Evolutionary conservation across 176 grass and related monocot genomes (phyloP), one percentile per base, ranked within the genome.

Genomic region (Cocos nucifera): DNA sequence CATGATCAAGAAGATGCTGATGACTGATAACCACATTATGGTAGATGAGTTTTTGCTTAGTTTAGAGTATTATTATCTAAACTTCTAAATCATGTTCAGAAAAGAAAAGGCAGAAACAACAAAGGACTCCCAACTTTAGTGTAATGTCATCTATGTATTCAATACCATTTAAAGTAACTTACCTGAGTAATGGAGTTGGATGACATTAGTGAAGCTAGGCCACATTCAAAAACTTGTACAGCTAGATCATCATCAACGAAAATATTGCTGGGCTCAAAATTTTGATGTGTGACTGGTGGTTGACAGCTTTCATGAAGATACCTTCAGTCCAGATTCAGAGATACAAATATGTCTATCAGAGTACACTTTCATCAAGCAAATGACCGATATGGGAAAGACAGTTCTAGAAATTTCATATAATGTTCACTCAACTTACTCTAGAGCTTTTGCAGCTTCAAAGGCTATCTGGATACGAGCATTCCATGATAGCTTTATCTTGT

Each of bases 361-460:
- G 8, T 44, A 8, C 2, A 2, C 35, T 12, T 44, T 44, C 35
- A 44, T 44, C 35, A 44, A 44, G 35, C 9, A 44, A 44, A 44
- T 44, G 8, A 44, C 35, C 9, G 7, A 44, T 44, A 44, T 9
- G 35, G 35, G 35, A 44, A 44, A 10, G 10, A 39, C 32, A 12
- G 9, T 3, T 44, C 2, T 44, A 44, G 35, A 44, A 44, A 14
- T 9, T 44, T 44, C 10, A 12, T 44, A 44, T 15, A 51, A 59
- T 52, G 24, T 19, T 16, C 1, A 28, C 7, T 60, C 3, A 19
- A 77, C 92, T 85, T 88, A 96, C 92, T 85, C 75, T 80, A 96
- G 72, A 29, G 80, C 86, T 75, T 82, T 84, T 69, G 92, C 86
- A 61, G 86, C 29, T 72, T 75, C 50, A 50, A 97, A 58, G 54